phyloP scores from a whole-genome alignment of 2,329 filamentous ascomycete species.

The Sclerotinia minor region DNA sequence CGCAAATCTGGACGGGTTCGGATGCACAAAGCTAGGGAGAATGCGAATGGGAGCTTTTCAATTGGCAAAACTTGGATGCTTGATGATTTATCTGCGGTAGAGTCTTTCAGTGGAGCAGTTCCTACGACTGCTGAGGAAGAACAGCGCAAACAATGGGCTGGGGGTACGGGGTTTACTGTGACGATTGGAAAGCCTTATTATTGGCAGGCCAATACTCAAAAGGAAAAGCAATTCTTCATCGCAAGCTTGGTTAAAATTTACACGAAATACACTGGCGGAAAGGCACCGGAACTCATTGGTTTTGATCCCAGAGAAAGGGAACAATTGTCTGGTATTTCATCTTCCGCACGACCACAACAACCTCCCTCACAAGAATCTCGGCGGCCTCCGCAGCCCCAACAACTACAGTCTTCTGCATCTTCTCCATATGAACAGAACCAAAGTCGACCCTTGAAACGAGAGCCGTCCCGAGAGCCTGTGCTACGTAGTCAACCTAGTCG shows the following conservation, averaged over 20 bases:
- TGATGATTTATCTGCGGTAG: conserved; percentile 81
- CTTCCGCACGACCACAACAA: conserved; percentile 31
- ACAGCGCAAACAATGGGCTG: conserved; percentile 71
- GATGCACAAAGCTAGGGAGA: conserved; percentile 96
- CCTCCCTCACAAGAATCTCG: conserved; percentile 28
- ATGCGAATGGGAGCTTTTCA: conserved; percentile 88
- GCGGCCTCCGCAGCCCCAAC: conserved; percentile 30
- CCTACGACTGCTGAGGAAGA: conserved; percentile 60
- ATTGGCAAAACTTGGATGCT: conserved; percentile 98
- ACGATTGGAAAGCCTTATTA: conserved; percentile 94
- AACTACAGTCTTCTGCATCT: conserved; percentile 29
- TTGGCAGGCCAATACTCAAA: conserved; percentile 89
- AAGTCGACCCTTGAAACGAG: conserved; percentile 33
- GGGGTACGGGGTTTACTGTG: conserved; percentile 80
- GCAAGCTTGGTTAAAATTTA: conserved; percentile 95
- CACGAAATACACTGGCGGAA: conserved; percentile 90
- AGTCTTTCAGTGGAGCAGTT: conserved; percentile 71
- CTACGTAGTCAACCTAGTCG: conserved; percentile 36
- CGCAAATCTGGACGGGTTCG: conserved; percentile 88
- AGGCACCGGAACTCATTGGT: conserved; percentile 72
- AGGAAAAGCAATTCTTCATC: conserved; percentile 99
- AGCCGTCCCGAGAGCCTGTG: conserved; percentile 36
- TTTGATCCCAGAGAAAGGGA: conserved; percentile 81
- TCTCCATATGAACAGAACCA: conserved; percentile 34
- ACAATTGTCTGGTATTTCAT: conserved; percentile 62